Evolutionary conservation across 768 basidiomycete genomes (phyloP).

Genomic region (Boletus fagicola): DNA sequence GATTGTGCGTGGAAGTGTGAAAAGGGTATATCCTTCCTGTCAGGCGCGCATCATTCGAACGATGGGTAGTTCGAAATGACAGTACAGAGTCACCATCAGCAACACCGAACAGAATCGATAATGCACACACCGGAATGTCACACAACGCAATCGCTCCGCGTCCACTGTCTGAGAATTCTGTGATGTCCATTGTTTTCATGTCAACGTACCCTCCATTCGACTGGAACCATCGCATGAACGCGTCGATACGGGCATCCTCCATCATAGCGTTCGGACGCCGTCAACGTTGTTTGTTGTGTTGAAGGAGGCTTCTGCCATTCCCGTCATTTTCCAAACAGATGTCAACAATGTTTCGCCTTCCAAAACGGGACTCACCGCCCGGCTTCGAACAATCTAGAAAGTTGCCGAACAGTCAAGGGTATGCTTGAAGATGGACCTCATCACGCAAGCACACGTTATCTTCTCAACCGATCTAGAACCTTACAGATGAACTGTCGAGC

Average conservation of each 20-base stretch:
- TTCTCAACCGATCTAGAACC: conserved; percentile 1
- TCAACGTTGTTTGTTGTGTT: neutral
- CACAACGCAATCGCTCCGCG: conserved; percentile 72
- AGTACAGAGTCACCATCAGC: neutral
- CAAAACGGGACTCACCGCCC: conserved; percentile 4
- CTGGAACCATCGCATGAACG: conserved; percentile 61
- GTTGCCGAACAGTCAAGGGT: neutral
- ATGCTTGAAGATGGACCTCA: neutral
- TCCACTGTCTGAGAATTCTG: conserved; percentile 52
- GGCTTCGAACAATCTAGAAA: conserved; percentile 9
- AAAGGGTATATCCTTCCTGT: conserved; percentile 74
- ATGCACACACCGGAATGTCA: conserved; percentile 62
- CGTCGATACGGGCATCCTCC: conserved; percentile 19
- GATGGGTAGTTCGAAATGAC: neutral
- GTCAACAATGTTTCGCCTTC: neutral
- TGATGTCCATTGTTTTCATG: conserved; percentile 41
- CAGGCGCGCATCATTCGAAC: neutral
- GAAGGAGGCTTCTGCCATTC: neutral
- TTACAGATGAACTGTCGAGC: neutral
- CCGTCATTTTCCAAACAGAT: neutral
- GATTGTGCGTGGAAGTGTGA: conserved; percentile 75
- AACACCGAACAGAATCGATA: neutral
- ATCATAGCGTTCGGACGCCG: neutral
- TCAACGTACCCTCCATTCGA: conserved; percentile 52
- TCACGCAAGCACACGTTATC: neutral